Conservation (phyloP, 148 eudicot genomes). For the Arctostaphylos glauca region DNA sequence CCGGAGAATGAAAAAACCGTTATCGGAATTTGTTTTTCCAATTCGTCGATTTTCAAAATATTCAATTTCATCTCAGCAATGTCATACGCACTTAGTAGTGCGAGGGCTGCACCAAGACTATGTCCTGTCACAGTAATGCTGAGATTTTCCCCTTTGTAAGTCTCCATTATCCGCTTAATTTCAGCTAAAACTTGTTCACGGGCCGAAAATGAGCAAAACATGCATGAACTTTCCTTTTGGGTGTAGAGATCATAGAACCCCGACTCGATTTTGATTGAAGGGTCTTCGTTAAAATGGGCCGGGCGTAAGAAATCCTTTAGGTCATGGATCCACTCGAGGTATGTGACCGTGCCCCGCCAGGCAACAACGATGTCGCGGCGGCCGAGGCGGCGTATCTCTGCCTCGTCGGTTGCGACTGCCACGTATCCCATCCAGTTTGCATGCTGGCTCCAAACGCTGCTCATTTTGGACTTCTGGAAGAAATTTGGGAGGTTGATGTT, state of each 20-base stretch:
- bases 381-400: slow-evolving; percentile 56
- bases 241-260: slow-evolving; percentile 85
- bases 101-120: slow-evolving; percentile 81
- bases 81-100: slow-evolving; percentile 72
- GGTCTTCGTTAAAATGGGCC: slow-evolving; percentile 57
- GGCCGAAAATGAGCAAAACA: slow-evolving; percentile 68
- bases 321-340: slow-evolving; percentile 84
- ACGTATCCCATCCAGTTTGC: slow-evolving; percentile 97
- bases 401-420: slow-evolving; percentile 55
- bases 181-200: slow-evolving; percentile 76
- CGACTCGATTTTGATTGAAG: slow-evolving; percentile 65
- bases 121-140: slow-evolving; percentile 90
- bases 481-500: slow-evolving; percentile 80
- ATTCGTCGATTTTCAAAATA: slow-evolving; percentile 13
- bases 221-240: slow-evolving; percentile 52
- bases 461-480: slow-evolving; percentile 54
- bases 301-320: slow-evolving; percentile 68
- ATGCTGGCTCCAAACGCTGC: slow-evolving; percentile 76
- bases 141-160: slow-evolving; percentile 48
- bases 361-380: slow-evolving; percentile 72
- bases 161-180: slow-evolving; percentile 49
- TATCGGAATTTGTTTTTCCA: slow-evolving; percentile 36
- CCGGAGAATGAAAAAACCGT: slow-evolving; percentile 74
- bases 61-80: slow-evolving; percentile 74
- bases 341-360: slow-evolving; percentile 87